Conservation (phyloP, 2,329 filamentous ascomycete species). For the Aspergillus phoenicis region DNA sequence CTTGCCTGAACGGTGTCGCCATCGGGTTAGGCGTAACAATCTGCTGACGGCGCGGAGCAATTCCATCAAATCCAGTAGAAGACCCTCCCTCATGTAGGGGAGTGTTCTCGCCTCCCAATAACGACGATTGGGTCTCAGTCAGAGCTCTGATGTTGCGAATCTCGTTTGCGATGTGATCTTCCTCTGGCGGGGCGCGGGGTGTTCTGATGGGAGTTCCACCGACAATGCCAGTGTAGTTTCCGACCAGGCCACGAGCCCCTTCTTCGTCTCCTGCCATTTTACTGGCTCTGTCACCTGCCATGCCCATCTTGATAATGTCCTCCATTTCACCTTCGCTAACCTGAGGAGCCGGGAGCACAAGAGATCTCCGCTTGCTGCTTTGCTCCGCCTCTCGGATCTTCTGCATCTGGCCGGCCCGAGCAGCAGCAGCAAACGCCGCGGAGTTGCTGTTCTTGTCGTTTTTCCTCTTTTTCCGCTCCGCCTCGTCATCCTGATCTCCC, state of each 20-base stretch:
- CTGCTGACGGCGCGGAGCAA: constrained; percentile 75
- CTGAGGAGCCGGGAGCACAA: constrained; percentile 86
- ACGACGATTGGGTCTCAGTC: constrained; percentile 89
- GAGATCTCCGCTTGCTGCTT: constrained; percentile 82
- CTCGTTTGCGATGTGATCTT: constrained; percentile 95
- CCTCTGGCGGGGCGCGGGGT: constrained; percentile 84
- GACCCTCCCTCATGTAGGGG: constrained; percentile 77
- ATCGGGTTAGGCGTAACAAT: constrained; percentile 94
- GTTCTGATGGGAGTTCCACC: constrained; percentile 86
- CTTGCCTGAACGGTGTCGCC: constrained; percentile 79
- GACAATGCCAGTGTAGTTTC: constrained; percentile 81
- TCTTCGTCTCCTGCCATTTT: constrained; percentile 74
- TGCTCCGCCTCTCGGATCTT: constrained; percentile 95
- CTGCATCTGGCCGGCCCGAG: constrained; percentile 92
- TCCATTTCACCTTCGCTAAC: constrained; percentile 91
- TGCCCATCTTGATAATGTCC: constrained; percentile 98
- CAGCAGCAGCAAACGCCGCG: constrained; percentile 79
- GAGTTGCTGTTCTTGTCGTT: constrained; percentile 81
- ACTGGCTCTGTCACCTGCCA: constrained; percentile 85
- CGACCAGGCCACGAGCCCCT: constrained; percentile 82
- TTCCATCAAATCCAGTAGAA: constrained; percentile 86
- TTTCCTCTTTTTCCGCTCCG: constrained; percentile 80
- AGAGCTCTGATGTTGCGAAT: constrained; percentile 90
- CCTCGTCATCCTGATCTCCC: constrained; percentile 81
- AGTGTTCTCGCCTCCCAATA: constrained; percentile 92